Evolutionary conservation across 306 rosid genomes (phyloP).

Genomic region (Fagus sylvatica): DNA sequence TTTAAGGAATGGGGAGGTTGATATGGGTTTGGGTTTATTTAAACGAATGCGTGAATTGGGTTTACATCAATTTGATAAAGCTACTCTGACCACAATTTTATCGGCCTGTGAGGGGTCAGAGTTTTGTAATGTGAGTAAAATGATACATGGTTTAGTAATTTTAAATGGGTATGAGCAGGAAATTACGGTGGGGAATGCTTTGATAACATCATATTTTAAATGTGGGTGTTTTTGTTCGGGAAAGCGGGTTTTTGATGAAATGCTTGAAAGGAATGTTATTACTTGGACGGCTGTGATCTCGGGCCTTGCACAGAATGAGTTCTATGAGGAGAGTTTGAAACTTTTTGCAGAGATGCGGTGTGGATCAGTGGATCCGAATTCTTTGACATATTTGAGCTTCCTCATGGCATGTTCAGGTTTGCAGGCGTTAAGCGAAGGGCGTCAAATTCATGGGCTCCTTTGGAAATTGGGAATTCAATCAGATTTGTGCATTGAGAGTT

Average conservation of each 20-base stretch:
- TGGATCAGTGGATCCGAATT: no score
- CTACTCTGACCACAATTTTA: slow-evolving; percentile 68
- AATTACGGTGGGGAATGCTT: slow-evolving; percentile 73
- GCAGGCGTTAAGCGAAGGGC: no score
- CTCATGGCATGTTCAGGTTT: no score
- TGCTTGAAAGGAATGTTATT: slow-evolving; percentile 80
- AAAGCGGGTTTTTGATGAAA: slow-evolving; percentile 67
- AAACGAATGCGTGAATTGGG: slow-evolving; percentile 41
- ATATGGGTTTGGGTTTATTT: slow-evolving; percentile 49
- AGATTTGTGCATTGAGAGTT: slow-evolving; percentile 71
- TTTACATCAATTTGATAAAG: slow-evolving; percentile 57
- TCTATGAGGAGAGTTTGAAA: no score
- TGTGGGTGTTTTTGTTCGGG: slow-evolving; percentile 57
- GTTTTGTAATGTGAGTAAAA: slow-evolving; percentile 35
- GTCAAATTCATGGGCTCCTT: no score
- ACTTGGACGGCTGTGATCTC: no score
- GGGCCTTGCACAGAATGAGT: no score
- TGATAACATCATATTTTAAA: slow-evolving; percentile 72
- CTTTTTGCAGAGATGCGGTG: no score
- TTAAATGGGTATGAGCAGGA: slow-evolving; percentile 63
- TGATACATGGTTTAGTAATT: slow-evolving; percentile 72
- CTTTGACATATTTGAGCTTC: no score
- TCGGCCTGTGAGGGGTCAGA: slow-evolving; percentile 64
- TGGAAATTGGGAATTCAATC: slow-evolving; percentile 82
- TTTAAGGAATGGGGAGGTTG: slow-evolving; percentile 46